Evolutionary conservation across 1,139 yeast species (phyloP), one percentile per base, ranked within the genome.

Genomic region (Citeromyces hawaiiensis): DNA sequence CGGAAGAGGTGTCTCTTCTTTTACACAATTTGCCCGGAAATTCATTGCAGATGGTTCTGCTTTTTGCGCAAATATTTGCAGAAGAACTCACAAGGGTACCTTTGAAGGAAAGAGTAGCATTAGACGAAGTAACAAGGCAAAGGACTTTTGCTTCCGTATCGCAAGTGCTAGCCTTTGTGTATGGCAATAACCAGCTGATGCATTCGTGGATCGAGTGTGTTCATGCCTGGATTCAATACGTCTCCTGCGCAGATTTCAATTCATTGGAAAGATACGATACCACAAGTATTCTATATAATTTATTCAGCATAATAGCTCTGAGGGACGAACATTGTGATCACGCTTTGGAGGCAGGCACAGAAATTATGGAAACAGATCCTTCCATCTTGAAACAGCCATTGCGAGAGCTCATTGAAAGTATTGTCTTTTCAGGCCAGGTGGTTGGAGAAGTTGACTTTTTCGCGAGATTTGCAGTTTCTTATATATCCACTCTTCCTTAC

Each of bases 31-130:
- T 38, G 3, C 31, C 17, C 35, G 19, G 10, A 31, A 31, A 15
- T 11, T 23, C 27, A 23, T 23, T 23, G 27, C 35, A 8, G 30
- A 39, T 62, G 17, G 23, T 56, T n/a, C 42, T 65, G 18, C 44
- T 51, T n/a, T 68, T 70, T 42, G 59, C 70, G 3, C 64, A 77
- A 18, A 72, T 74, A 14, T 49, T 77, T 1, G 71, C 68, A 1
- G 87, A 79, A 50, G 87, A 80, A 45, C 47, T 70, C 8, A 49
- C 60, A 27, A 71, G 27, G 9, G 11, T 23, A 6, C 27, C 27
- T 9, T 23, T 23, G 27, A 23, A 23, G 9, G 11, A 23, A 9
- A 23, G 27, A 9, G 27, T 23, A 23, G 27, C 11, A 9, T 23
- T 23, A 11, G 27, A 23, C 27, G 27, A 23, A 11, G 9, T 9